Percentiles rank a stretch among this genome's conserved stretches.
Conservation (phyloP, 2,329 filamentous ascomycete species). For the Orbilia brochopaga region DNA sequence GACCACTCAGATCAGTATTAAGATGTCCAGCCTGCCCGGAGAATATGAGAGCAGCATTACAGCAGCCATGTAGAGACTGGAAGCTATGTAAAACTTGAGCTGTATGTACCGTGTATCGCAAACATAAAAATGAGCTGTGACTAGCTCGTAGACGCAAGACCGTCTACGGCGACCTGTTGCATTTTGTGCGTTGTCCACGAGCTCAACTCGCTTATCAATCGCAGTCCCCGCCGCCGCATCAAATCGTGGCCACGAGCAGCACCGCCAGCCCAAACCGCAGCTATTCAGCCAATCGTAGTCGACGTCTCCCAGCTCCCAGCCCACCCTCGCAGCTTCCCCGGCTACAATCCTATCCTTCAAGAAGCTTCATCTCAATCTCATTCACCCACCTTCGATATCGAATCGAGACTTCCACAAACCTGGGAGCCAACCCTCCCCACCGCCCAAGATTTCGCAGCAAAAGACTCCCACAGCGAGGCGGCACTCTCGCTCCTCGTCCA, state of each 20-base stretch:
- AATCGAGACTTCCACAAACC: conserved; percentile 37
- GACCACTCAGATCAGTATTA: too few species aligned
- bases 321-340: conserved; percentile 15
- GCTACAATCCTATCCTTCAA: neutral
- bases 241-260: conserved; percentile 17
- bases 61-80: too few species aligned
- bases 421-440: conserved; percentile 44
- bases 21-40: too few species aligned
- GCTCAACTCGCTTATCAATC: conserved; percentile 31
- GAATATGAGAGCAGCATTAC: too few species aligned
- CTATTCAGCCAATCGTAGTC: conserved; percentile 27
- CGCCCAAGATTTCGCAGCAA: conserved; percentile 51
- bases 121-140: too few species aligned
- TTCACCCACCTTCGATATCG: conserved; percentile 9
- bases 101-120: neutral
- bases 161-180: conserved; percentile 13
- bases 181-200: conserved; percentile 38
- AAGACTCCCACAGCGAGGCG: conserved; percentile 41
- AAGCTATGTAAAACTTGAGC: neutral
- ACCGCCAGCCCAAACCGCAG: conserved; percentile 2
- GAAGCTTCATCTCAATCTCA: too few species aligned
- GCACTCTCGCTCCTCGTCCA: conserved; percentile 51
- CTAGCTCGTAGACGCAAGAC: too few species aligned
- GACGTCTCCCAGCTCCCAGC: conserved; percentile 37
- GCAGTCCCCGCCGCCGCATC: conserved; percentile 1